Percentiles rank a stretch among this genome's conserved stretches.
These are phyloP conservation scores for Macrophomina phaseolina DNA, from an alignment of 2,329 filamentous ascomycete species.

Conservation along the genomic window DNA sequence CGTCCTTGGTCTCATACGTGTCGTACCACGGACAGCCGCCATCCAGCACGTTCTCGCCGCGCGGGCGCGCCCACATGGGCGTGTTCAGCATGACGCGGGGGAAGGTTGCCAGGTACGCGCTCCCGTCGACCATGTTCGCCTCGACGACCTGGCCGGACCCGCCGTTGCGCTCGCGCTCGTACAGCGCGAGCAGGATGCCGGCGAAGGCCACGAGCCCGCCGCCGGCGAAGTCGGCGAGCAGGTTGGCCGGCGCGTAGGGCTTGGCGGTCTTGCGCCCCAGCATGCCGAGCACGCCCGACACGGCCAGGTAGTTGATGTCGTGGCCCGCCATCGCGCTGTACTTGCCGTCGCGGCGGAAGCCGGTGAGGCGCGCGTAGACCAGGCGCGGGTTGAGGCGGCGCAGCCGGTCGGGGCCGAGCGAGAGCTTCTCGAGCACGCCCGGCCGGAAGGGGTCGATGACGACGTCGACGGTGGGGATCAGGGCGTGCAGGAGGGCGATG, in stretches of 20 bases:
- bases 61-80: constrained; percentile 64
- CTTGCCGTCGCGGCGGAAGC: constrained; percentile 81
- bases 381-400: constrained; percentile 72
- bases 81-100: constrained; percentile 71
- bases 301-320: constrained; percentile 95
- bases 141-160: constrained; percentile 82
- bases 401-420: constrained; percentile 74
- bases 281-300: constrained; percentile 78
- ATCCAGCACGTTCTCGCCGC: constrained; percentile 82
- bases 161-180: constrained; percentile 68
- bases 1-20: constrained; percentile 83
- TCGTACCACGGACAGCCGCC: constrained; percentile 88
- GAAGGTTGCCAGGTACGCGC: constrained; percentile 78
- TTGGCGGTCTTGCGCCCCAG: constrained; percentile 72
- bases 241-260: constrained; percentile 80
- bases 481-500: constrained; percentile 67
- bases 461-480: constrained; percentile 72
- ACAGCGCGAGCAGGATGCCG: constrained; percentile 79
- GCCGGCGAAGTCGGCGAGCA: constrained; percentile 89
- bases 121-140: constrained; percentile 96
- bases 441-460: constrained; percentile 94
- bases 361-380: constrained; percentile 85
- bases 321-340: constrained; percentile 91
- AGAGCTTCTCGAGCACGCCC: constrained; percentile 84
- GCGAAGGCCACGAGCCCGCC: constrained; percentile 83